A percentile compares a stretch with the other conserved stretches of the same genome.
These are phyloP conservation scores for Mariannaea sp. DNA, from an alignment of 2,329 filamentous ascomycete species.

Conservation along the genomic window DNA sequence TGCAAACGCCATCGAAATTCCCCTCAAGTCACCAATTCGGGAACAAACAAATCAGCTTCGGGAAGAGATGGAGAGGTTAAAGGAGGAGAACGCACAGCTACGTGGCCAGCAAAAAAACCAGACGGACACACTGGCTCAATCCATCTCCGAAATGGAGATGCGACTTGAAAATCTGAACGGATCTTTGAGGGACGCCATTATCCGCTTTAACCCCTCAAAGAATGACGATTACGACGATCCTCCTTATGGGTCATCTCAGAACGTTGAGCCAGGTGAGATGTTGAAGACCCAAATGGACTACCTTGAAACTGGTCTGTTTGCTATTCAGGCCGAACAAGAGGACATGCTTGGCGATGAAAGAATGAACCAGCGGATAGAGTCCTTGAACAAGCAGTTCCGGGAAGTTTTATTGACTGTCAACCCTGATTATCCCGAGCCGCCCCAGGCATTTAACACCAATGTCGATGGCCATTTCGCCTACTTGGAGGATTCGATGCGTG, in stretches of 20 bases:
- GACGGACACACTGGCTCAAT: conserved; percentile 45
- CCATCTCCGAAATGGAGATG: conserved; percentile 65
- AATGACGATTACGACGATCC: conserved; percentile 53
- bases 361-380: conserved; percentile 60
- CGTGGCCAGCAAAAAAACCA: conserved; percentile 30
- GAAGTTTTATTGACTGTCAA: conserved; percentile 57
- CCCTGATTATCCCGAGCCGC: conserved; percentile 60
- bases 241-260: conserved; percentile 41
- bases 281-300: conserved; percentile 69
- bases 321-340: conserved; percentile 63
- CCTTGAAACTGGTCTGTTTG: conserved; percentile 67
- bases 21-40: conserved; percentile 60
- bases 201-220: conserved; percentile 63
- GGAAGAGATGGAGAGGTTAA: conserved; percentile 52
- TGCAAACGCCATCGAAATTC: conserved; percentile 59
- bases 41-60: conserved; percentile 58
- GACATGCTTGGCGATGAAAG: conserved; percentile 41
- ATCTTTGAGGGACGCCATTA: conserved; percentile 68
- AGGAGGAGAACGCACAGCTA: conserved; percentile 52
- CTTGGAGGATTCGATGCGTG: conserved; percentile 64
- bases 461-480: conserved; percentile 72
- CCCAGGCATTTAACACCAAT: conserved; percentile 59
- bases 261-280: conserved; percentile 51
- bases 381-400: conserved; percentile 68
- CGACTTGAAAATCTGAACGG: conserved; percentile 71